Conservation (phyloP, 495 filamentous ascomycete genomes). For the Terfezia boudieri region DNA sequence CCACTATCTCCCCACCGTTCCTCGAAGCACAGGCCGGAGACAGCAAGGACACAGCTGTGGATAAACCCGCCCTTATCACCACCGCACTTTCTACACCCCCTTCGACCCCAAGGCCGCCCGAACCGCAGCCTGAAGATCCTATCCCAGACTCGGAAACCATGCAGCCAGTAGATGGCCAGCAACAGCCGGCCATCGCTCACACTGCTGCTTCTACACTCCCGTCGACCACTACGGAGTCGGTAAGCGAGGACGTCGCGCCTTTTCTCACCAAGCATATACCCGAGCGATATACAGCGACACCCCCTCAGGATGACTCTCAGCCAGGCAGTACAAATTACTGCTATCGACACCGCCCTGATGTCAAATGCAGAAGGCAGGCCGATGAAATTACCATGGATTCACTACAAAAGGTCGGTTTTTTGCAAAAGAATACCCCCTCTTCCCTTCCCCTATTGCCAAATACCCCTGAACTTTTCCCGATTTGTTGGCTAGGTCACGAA, state of each 20-base stretch:
- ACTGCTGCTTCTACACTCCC: background rate
- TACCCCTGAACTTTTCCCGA: too few species aligned
- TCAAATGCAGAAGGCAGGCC: slow-evolving; percentile 76
- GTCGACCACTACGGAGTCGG: slow-evolving; percentile 3
- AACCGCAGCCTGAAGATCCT: background rate
- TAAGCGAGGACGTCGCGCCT: slow-evolving; percentile 35
- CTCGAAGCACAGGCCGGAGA: too few species aligned
- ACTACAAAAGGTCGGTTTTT: slow-evolving; percentile 48
- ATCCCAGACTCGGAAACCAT: background rate
- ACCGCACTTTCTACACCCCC: background rate
- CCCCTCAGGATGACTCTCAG: slow-evolving; percentile 18
- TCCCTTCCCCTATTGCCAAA: too few species aligned
- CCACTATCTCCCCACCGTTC: too few species aligned
- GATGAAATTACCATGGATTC: slow-evolving; percentile 92
- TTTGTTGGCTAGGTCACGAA: too few species aligned
- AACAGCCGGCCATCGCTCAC: background rate
- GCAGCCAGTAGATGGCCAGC: background rate
- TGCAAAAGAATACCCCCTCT: background rate
- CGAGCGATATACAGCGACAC: slow-evolving; percentile 47
- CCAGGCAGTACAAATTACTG: slow-evolving; percentile 74
- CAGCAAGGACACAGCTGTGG: too few species aligned
- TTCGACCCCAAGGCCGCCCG: background rate
- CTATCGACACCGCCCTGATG: slow-evolving; percentile 83
- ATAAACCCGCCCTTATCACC: background rate
- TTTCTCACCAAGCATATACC: slow-evolving; percentile 76